These are phyloP conservation scores for Aspergillus oerlinghausenensis DNA, from an alignment of 2,329 filamentous ascomycete genomes.

Conservation along the genomic window DNA sequence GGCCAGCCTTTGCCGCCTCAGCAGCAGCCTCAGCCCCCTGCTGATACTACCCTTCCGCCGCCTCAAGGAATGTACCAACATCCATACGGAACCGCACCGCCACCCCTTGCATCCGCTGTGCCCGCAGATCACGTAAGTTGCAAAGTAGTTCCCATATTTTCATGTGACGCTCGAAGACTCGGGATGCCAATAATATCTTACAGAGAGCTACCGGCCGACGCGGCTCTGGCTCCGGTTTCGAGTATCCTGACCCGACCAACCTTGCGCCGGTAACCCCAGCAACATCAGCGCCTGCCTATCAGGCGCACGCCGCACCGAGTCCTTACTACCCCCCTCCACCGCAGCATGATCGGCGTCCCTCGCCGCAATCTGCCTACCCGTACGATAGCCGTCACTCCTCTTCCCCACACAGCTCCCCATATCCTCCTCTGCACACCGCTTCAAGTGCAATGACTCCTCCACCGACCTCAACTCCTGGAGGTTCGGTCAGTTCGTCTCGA, in stretches of 20 bases:
- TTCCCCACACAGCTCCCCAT: conserved; percentile 41
- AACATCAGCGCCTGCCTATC: conserved; percentile 40
- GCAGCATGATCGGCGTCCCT: conserved; percentile 39
- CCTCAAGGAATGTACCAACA: conserved; percentile 38
- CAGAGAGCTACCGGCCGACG: conserved; percentile 40
- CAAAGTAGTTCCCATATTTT: conserved; percentile 14
- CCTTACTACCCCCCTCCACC: conserved; percentile 35
- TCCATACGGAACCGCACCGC: conserved; percentile 32
- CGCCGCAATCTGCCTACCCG: conserved; percentile 42
- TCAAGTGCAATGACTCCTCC: conserved; percentile 25
- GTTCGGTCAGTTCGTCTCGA: conserved; percentile 23
- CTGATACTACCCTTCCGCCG: conserved; percentile 35
- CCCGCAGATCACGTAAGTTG: conserved; percentile 46
- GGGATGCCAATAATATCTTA: conserved; percentile 10
- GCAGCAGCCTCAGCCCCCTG: conserved; percentile 35
- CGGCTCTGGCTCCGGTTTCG: conserved; percentile 41
- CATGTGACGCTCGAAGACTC: conserved; percentile 1
- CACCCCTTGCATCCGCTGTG: conserved; percentile 35
- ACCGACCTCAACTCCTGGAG: conserved; percentile 29
- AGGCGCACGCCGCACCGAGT: conserved; percentile 33
- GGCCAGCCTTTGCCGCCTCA: conserved; percentile 46
- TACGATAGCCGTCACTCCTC: conserved; percentile 40
- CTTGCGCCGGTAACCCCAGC: conserved; percentile 45
- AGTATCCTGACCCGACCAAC: conserved; percentile 45
- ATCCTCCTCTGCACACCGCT: conserved; percentile 32